These are phyloP conservation scores for Leucocoprinus leucothites DNA, from an alignment of 768 basidiomycete genomes.

Conservation along the genomic window DNA sequence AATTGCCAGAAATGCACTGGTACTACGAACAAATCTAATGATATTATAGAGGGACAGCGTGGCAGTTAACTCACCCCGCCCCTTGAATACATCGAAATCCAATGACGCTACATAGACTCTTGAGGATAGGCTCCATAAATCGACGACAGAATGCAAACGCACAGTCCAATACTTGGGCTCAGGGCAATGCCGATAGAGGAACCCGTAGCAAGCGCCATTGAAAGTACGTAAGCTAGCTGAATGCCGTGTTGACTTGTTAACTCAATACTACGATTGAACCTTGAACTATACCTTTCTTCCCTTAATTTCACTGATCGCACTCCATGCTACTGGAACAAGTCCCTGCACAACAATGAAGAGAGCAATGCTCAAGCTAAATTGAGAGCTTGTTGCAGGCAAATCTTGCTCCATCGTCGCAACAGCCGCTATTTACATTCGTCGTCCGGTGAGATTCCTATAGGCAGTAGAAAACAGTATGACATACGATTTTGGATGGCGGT, in stretches of 20 bases:
- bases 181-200: conserved; percentile 57
- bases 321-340: conserved; percentile 63
- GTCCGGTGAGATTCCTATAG: too few species aligned
- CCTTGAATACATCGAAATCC: conserved; percentile 69
- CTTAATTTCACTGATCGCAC: conserved; percentile 67
- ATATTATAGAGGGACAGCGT: too few species aligned
- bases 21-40: too few species aligned
- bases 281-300: conserved; percentile 69
- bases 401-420: conserved; percentile 57
- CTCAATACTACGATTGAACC: too few species aligned
- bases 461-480: conserved; percentile 19
- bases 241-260: too few species aligned
- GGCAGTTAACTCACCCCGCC: conserved; percentile 45
- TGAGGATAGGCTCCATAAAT: too few species aligned
- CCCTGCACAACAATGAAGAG: conserved; percentile 75
- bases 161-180: conserved; percentile 49
- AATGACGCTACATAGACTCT: conserved; percentile 42
- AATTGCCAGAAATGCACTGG: conserved; percentile 58
- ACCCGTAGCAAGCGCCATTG: conserved; percentile 48
- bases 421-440: conserved; percentile 42
- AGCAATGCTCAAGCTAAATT: conserved; percentile 68
- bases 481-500: conserved; percentile 65
- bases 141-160: conserved; percentile 16
- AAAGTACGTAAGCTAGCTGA: conserved; percentile 53
- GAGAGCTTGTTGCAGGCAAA: conserved; percentile 53